A percentile compares a stretch with the other conserved stretches of the same genome.
phyloP scores from a whole-genome alignment of 1,284 basidiomycete genomes.

The Sphagnurus paluster region DNA sequence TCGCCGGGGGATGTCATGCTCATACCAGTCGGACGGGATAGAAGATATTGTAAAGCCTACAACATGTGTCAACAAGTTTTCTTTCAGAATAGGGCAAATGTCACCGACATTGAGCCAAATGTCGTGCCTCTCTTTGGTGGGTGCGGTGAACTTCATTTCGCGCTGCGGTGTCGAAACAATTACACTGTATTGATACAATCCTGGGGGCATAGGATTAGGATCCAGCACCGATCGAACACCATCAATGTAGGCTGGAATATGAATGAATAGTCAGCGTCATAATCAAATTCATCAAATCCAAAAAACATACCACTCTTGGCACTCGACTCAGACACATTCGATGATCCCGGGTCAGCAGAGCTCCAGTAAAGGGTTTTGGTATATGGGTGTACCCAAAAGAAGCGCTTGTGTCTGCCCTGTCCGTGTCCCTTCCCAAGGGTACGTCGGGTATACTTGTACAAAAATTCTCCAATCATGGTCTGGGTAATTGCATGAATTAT shows the following conservation, averaged over 20 bases:
- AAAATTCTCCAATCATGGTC: slow-evolving; percentile 99
- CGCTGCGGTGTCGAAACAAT: slow-evolving; percentile 90
- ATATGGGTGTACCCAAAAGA: slow-evolving; percentile 99
- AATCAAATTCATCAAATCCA: slow-evolving; percentile 11
- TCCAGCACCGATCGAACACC: slow-evolving; percentile 89
- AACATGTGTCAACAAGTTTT: slow-evolving; percentile 15
- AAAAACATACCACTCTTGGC: slow-evolving; percentile 89
- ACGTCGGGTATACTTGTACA: slow-evolving; percentile 96
- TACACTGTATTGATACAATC: slow-evolving; percentile 90
- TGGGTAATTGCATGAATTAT: slow-evolving; percentile 97
- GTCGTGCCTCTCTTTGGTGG: slow-evolving; percentile 92
- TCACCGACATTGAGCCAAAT: slow-evolving; percentile 86
- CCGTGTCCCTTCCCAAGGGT: slow-evolving; percentile 91
- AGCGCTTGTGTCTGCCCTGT: slow-evolving; percentile 89
- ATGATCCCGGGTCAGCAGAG: slow-evolving; percentile 88
- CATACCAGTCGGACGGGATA: slow-evolving; percentile 64
- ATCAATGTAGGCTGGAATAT: slow-evolving; percentile 85
- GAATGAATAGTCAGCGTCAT: slow-evolving; percentile 11
- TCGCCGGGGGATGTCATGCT: slow-evolving; percentile 45
- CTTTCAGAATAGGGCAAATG: slow-evolving; percentile 1
- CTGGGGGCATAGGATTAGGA: slow-evolving; percentile 90
- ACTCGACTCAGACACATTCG: slow-evolving; percentile 85
- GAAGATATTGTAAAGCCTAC: slow-evolving; percentile 83
- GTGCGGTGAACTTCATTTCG: slow-evolving; percentile 97
- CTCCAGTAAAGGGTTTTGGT: slow-evolving; percentile 99